Conservation (phyloP, 371 early-diverging fungal species). For the Chytridium lagenaria region DNA sequence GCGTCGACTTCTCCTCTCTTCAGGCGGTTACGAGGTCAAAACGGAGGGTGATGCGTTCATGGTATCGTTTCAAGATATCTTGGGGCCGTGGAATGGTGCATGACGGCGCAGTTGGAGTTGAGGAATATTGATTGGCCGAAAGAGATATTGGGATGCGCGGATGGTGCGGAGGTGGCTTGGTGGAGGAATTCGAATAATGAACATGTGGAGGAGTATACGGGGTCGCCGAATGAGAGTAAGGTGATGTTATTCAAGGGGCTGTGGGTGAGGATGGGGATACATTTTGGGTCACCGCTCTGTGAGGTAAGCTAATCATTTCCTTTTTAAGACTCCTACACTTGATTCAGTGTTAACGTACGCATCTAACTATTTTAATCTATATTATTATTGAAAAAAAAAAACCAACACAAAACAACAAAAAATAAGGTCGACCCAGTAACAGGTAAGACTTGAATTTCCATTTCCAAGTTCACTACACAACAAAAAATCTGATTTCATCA, state of each 20-base stretch:
- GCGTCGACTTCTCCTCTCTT: conserved; percentile 79
- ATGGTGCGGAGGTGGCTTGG: conserved; percentile 77
- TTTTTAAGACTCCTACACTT: neutral
- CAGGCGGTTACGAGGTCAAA: conserved; percentile 96
- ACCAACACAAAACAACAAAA: too few species aligned
- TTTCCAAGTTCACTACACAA: too few species aligned
- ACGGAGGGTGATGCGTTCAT: conserved; percentile 98
- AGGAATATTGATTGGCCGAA: conserved; percentile 91
- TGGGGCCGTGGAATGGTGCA: conserved; percentile 88
- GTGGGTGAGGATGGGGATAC: conserved; percentile 95
- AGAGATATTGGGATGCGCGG: conserved; percentile 80
- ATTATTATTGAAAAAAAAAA: too few species aligned
- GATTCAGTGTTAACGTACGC: too few species aligned
- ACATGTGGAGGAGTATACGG: conserved; percentile 36
- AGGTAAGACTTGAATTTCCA: neutral
- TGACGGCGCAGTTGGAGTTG: conserved; percentile 85
- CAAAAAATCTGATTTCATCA: conserved; percentile 1
- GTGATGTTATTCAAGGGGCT: conserved; percentile 82
- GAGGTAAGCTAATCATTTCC: conserved; percentile 59
- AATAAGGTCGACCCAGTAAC: conserved; percentile 19
- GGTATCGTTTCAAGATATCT: conserved; percentile 89
- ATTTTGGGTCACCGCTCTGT: conserved; percentile 89
- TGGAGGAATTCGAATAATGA: conserved; percentile 22
- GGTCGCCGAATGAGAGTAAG: conserved; percentile 34
- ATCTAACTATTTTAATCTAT: too few species aligned